Evolutionary conservation across 495 filamentous ascomycete species (phyloP), one percentile per base, ranked within the genome.

Genomic region (Aspergillus hancockii): DNA sequence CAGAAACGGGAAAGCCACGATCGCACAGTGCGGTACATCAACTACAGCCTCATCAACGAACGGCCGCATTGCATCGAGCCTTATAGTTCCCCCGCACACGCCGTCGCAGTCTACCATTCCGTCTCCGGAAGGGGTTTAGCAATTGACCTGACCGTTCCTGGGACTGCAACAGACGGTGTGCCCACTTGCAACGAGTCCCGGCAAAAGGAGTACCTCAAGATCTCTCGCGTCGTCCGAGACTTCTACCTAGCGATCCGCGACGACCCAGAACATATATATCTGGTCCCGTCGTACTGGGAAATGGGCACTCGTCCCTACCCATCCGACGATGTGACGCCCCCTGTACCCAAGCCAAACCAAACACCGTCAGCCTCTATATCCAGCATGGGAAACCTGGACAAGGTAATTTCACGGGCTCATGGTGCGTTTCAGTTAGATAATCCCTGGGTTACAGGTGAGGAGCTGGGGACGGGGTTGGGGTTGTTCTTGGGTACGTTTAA

Each of bases 371-470:
- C 71, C 1, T 75, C 72, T 0, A 62, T 80, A 10, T 77, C 76
- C 1, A 77, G 75, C 36, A 59, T 80, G 61, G 76, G 75, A 0
- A 23, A 65, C 1, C 28, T 77, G 10, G 72, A 77, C 40, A 55
- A 52, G 0, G 57, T 72, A 3, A 60, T 79, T 6, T 28, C 25
- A 2, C 64, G 58, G 7, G 54, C 55, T 0, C 61, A 67, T 19
- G 75, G 71, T 3, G 12, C 19, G 0, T 65, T 78, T 28, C 50
- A 59, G 18, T 57, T 75, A 4, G 49, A 66, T 6, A 57, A 71
- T n/a, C 75, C 76, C 14, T 79, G 75, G 74, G 72, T 75, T 3
- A 71, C 70, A 1, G 76, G 76, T 0, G 73, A 73, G 38, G 75
- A 78, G 61, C 63, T 76, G 14, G 65, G 66, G 9, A 74, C 66